Evolutionary conservation across 2,329 filamentous ascomycete species (phyloP).

Genomic region (Venturia oleaginea): DNA sequence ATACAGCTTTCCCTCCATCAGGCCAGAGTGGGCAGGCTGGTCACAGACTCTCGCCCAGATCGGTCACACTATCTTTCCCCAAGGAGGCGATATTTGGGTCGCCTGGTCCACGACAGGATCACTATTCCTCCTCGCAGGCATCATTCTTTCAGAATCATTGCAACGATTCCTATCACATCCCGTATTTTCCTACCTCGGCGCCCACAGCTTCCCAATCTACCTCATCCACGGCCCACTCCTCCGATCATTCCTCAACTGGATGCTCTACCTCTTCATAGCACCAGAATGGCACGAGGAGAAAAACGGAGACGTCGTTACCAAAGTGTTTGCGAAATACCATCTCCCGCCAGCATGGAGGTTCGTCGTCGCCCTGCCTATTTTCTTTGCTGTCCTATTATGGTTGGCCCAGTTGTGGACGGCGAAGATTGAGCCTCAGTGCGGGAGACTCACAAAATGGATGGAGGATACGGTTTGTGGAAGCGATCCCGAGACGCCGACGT

Average conservation of each 20-base stretch:
- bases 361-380: conserved; percentile 4
- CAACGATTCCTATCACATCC: conserved; percentile 42
- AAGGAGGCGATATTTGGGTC: conserved; percentile 34
- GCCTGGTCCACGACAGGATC: conserved; percentile 41
- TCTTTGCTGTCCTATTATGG: background rate
- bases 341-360: conserved; percentile 1
- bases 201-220: conserved; percentile 47
- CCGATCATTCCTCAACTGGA: conserved; percentile 42
- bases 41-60: conserved; percentile 35
- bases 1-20: conserved; percentile 42
- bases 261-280: conserved; percentile 43
- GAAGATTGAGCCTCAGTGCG: conserved; percentile 13
- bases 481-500: background rate
- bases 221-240: conserved; percentile 46
- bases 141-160: conserved; percentile 41
- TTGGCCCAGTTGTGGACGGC: conserved; percentile 12
- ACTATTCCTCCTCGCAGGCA: conserved; percentile 41
- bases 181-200: conserved; percentile 45
- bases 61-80: conserved; percentile 38
- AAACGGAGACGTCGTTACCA: conserved; percentile 21
- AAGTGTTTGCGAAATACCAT: background rate
- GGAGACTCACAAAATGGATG: conserved; percentile 9
- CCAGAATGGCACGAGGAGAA: conserved; percentile 32
- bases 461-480: conserved; percentile 11
- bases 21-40: conserved; percentile 42